Evolutionary conservation across 2,329 filamentous ascomycete genomes (phyloP), one percentile per base, ranked within the genome.

Genomic region (Clarireedia monteithiana): DNA sequence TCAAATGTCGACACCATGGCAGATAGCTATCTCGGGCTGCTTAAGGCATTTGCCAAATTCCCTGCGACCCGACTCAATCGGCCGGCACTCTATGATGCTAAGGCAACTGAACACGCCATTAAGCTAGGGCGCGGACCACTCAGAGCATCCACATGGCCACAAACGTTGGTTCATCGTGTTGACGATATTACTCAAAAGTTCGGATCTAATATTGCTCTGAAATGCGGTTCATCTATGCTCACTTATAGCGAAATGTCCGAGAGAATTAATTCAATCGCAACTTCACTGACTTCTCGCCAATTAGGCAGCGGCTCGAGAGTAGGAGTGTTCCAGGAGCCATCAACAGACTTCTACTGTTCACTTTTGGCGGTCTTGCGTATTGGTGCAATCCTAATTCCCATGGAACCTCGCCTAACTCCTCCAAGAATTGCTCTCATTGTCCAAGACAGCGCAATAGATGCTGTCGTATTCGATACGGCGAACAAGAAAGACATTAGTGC

Each of bases 371-470:
- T 71, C 23, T 48, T 69, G 47, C 59, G 63, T 1, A 56, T 68
- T 24, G 69, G 70, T 3, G 68, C 62, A 6, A 57, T 64, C 5
- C 73, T 71, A 47, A 53, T 72, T 6, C 70, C 70, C 0, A 47
- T 73, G 12, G 70, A 72, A 12, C 17, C n/a, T 38, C 20, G 20
- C 20, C 20, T 20, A 20, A 20, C 20, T 20, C 20, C 20, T 20
- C 20, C 20, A 20, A 20, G 20, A 20, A 20, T 20, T 20, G 20
- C 20, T 20, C 20, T 20, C 20, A 20, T 20, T 20, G 20, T 20
- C 2, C 20, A 20, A 20, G 20, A 20, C 20, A 20, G 20, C 20
- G 20, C 20, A 20, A 20, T 20, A 20, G 20, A 20, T 20, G 20
- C 20, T 20, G 20, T 20, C 20, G 20, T 20, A 20, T 20, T 20